Base-by-base conservation (phyloP, 768 basidiomycete genomes). In the Agrocybe praecox region DNA sequence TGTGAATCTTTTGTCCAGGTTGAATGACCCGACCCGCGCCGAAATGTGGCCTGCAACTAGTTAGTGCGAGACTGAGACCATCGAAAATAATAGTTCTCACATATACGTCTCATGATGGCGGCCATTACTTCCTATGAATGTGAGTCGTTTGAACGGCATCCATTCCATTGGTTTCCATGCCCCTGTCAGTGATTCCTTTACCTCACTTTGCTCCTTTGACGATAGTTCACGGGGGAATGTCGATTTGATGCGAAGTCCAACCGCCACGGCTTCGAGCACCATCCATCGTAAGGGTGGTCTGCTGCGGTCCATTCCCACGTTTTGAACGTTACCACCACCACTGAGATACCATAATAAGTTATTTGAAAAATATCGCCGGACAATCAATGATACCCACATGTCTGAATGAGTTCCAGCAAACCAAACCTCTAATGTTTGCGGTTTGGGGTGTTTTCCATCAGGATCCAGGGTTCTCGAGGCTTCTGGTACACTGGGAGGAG, bases 151-250 rank as follows among this genome's bases (percentile, higher is more conserved):
- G 18, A 59, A 29, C 6, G 48, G 57, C 26, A 61, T 19, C 1
- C 57, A 11, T 33, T 69, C 67, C 4, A 67, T 51, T 11, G 57
- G 18, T 36, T 47, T 48, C 67, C 67, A 69, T 6, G n/a, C 17
- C 32, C 22, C 21, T 9, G 62, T 62, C 19, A 69, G 36, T 1
- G 67, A 69, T 57, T 67, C 64, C 36, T 40, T 40, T 4, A 40
- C n/a, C 36, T 40, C 36, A 40, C 5, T 40, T 5, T 40, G 36
- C 14, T 40, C 36, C 5, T 40, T n/a, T 14, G 36, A 40, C 6
- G 36, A 40, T 40, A 40, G 12, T 32, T 58, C 58, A 12, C 40
- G 46, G 2, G 53, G 44, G n/a, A 61, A 54, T 48, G 17, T 29
- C 26, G 26, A 10, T 23, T 40, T 44, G 18, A 55, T 55, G 5